Evolutionary conservation across 768 basidiomycete species (phyloP), one percentile per base, ranked within the genome.

Genomic region (Chalciporus pseudorubinellus): DNA sequence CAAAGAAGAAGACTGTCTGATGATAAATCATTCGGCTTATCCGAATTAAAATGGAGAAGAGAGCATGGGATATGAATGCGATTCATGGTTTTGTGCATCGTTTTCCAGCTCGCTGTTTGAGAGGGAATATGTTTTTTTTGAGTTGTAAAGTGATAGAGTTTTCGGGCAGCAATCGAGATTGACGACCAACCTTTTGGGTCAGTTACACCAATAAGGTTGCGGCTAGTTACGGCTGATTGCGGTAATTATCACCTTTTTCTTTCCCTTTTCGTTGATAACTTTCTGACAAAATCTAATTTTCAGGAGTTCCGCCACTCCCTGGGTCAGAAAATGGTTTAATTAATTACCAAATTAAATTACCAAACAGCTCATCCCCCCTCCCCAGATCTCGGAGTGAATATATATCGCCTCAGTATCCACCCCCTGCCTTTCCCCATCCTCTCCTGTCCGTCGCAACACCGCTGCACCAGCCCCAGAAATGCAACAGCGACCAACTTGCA

Each of bases 401-500:
- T 68, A 70, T 68, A 72, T 53, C 29, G 53, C 56, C 50, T 47
- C 56, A 46, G 34, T 24, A 50, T 60, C 56, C 57, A 59, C 53
- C 58, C 41, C 19, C 38, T 48, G 31, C 47, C 50, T 18, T 21
- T 29, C 42, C 42, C 59, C 59, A 46, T n/a, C 49, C 51, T 44
- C 51, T 43, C 56, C 54, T 46, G 29, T 5, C 41, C 12, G 28
- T 51, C 52, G 39, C 39, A 31, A 31, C 29, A 45, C 42, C 56
- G 56, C 48, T 49, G 44, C 2, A 7, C 10, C 10, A 9, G 21
- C 56, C 53, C 59, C 55, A 59, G n/a, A n/a, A 66, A 84, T 83
- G 78, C 89, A 92, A 63, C 79, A 77, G 53, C 52, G 59, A 42
- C 89, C 89, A 39, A 91, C 89, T 33, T 85, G 83, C 65, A 77